Percentiles rank a stretch among this genome's conserved stretches.
Conservation (phyloP, 495 filamentous ascomycete species). For the Neurospora sp. region DNA sequence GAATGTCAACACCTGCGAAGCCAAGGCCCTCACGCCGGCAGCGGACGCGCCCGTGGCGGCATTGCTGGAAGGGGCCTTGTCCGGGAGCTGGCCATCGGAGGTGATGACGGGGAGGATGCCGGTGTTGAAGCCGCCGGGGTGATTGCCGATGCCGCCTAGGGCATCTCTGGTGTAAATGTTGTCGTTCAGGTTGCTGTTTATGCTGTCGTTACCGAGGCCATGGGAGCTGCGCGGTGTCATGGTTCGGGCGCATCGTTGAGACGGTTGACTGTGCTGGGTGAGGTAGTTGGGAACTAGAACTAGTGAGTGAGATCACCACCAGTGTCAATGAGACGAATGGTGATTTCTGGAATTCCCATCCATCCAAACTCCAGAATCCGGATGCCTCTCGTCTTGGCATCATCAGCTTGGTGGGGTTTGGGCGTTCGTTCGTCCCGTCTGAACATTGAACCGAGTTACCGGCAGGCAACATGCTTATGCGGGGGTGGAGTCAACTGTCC, state of each 20-base stretch:
- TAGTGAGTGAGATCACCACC: not conserved
- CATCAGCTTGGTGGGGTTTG: not conserved
- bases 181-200: not conserved
- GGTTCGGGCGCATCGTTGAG: slow-evolving; percentile 8
- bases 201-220: slow-evolving; percentile 4
- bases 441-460: not conserved
- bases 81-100: slow-evolving; percentile 19
- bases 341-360: not conserved
- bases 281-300: not conserved
- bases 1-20: slow-evolving; percentile 69
- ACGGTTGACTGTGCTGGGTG: not conserved
- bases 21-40: slow-evolving; percentile 69
- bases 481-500: not conserved
- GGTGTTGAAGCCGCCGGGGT: slow-evolving; percentile 10
- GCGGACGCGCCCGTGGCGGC: slow-evolving; percentile 66
- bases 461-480: not conserved
- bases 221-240: slow-evolving; percentile 15
- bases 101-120: slow-evolving; percentile 32
- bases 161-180: not conserved
- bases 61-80: slow-evolving; percentile 48
- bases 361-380: not conserved
- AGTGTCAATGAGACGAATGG: not conserved
- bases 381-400: not conserved
- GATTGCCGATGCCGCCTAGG: not conserved
- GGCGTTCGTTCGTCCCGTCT: not conserved